Percentiles rank a stretch among this genome's conserved stretches.
phyloP scores from a whole-genome alignment of 257 asterid species.

The Plectranthus barbatus region DNA sequence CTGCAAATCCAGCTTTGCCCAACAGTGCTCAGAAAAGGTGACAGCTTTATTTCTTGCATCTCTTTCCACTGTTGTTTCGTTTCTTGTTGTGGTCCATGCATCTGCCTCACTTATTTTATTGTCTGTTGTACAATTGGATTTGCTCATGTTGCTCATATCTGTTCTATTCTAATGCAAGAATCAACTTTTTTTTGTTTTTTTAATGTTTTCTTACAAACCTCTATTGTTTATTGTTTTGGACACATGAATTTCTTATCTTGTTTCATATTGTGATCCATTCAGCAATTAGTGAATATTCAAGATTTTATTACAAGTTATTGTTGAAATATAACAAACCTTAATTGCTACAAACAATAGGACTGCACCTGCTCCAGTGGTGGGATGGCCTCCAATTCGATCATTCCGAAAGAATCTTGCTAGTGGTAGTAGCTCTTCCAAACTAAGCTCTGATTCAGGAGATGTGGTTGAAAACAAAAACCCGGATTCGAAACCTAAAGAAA shows the following conservation, averaged over 20 bases:
- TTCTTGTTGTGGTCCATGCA: constrained; percentile 36
- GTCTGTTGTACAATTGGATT: constrained; percentile 16
- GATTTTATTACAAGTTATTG: too few relatives aligned
- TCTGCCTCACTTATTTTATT: constrained; percentile 14
- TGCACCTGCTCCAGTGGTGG: constrained; percentile 76
- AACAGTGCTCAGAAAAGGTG: constrained; percentile 66
- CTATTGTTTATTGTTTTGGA: not conserved
- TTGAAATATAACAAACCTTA: too few relatives aligned
- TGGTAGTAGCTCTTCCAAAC: constrained; percentile 37
- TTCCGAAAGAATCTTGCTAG: constrained; percentile 60
- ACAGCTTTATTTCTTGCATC: constrained; percentile 16
- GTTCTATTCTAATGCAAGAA: constrained; percentile 12
- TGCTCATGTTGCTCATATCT: not conserved
- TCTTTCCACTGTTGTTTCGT: constrained; percentile 19
- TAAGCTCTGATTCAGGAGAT: constrained; percentile 26
- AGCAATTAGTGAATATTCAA: too few relatives aligned
- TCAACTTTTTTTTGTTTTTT: not conserved
- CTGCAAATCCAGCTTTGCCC: constrained; percentile 45
- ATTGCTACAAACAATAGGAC: constrained; percentile 42
- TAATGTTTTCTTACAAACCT: not conserved
- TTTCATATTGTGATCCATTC: not conserved
- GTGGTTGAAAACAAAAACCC: constrained; percentile 25
- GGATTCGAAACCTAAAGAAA: constrained; percentile 28
- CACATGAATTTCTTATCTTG: not conserved
- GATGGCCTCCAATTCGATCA: constrained; percentile 92